Conservation (phyloP, 441 rosid species). For the Brassica balearica region DNA sequence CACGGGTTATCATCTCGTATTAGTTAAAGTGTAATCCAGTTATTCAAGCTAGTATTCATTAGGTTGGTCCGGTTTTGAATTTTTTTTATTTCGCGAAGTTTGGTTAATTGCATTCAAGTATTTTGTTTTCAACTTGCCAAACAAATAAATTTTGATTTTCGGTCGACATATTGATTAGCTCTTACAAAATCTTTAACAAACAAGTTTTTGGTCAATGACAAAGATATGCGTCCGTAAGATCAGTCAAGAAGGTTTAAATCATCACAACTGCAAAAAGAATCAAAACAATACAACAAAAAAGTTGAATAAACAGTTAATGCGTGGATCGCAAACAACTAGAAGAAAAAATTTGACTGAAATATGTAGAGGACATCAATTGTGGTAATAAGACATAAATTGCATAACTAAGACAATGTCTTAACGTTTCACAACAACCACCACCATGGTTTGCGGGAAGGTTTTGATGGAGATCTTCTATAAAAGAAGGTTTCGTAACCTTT, state of each 20-base stretch:
- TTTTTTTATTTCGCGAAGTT: no score
- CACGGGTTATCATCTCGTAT: no score
- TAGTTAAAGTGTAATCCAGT: no score
- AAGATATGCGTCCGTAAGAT: not conserved
- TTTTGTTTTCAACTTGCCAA: no score
- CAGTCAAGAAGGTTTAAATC: not conserved
- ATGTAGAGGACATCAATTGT: not conserved
- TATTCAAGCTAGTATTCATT: no score
- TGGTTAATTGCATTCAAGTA: no score
- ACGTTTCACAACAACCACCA: slow-evolving; percentile 20
- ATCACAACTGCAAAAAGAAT: not conserved
- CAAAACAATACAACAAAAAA: not conserved
- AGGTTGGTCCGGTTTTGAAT: no score
- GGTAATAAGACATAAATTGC: not conserved
- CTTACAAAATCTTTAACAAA: no score
- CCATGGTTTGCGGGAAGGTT: slow-evolving; percentile 27
- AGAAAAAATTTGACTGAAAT: not conserved
- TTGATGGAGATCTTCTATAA: slow-evolving; percentile 40
- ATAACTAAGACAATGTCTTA: slow-evolving; percentile 1
- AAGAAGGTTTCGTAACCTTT: slow-evolving; percentile 37
- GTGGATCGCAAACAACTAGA: slow-evolving; percentile 3
- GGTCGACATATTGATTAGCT: no score
- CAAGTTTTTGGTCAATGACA: not conserved
- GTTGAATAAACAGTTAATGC: slow-evolving; percentile 6
- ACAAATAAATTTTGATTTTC: no score